A percentile compares a stretch with the other conserved stretches of the same genome.
Evolutionary conservation across 225 moss, liverwort and hornwort genomes (phyloP).

Genomic region (Physcomitrellopsis africana): DNA sequence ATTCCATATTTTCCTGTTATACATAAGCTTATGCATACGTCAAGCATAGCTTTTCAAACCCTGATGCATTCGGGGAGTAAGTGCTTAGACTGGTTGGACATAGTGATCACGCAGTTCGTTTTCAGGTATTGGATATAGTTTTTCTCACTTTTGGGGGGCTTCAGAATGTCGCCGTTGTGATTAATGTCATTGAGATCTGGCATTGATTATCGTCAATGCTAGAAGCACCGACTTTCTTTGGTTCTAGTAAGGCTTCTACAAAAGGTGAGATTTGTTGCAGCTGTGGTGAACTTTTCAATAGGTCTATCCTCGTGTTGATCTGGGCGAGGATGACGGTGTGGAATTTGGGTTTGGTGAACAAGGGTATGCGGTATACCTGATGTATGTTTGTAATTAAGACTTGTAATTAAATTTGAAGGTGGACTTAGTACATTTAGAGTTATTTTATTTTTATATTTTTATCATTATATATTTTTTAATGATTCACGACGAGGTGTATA

Average conservation of each 20-base stretch:
- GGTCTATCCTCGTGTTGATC: slow-evolving; percentile 18
- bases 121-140: slow-evolving; percentile 32
- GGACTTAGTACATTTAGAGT: slow-evolving; percentile 16
- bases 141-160: slow-evolving; percentile 23
- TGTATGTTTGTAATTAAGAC: slow-evolving; percentile 42
- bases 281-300: slow-evolving; percentile 21
- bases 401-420: slow-evolving; percentile 32
- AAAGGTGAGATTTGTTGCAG: slow-evolving; percentile 39
- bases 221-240: slow-evolving; percentile 14
- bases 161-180: slow-evolving; percentile 33
- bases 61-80: slow-evolving; percentile 37
- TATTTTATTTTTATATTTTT: not conserved
- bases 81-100: slow-evolving; percentile 29
- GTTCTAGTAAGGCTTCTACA: slow-evolving; percentile 12
- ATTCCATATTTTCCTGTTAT: slow-evolving; percentile 37
- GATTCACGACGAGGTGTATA: too few species aligned
- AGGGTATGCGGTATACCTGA: slow-evolving; percentile 39
- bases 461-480: not conserved
- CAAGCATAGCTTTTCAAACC: slow-evolving; percentile 34
- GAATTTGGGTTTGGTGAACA: slow-evolving; percentile 31
- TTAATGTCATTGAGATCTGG: slow-evolving; percentile 26
- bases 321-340: slow-evolving; percentile 30
- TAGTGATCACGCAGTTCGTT: slow-evolving; percentile 28
- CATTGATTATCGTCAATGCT: slow-evolving; percentile 22
- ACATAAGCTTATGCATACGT: slow-evolving; percentile 21